phyloP scores from a whole-genome alignment of 495 filamentous ascomycete genomes.

The Letharia lupina region DNA sequence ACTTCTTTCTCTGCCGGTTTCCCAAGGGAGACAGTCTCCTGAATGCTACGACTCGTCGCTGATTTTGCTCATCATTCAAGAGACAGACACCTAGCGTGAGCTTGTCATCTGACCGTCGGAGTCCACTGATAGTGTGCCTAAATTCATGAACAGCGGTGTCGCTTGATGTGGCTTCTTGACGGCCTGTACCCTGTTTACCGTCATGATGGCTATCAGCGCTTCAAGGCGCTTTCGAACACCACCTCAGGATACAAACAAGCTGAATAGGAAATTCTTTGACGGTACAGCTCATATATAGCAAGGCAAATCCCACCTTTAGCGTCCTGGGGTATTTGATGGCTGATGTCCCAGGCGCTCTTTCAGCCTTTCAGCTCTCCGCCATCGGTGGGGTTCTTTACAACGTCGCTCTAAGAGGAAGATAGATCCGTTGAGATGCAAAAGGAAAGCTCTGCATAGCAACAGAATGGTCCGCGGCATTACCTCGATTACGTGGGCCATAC shows the following conservation, averaged over 20 bases:
- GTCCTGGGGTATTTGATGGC: background rate
- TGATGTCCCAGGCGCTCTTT: background rate
- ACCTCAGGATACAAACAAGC: background rate
- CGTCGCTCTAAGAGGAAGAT: background rate
- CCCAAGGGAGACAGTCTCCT: background rate
- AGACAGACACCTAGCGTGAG: background rate
- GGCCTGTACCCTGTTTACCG: background rate
- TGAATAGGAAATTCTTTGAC: background rate
- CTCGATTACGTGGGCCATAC: background rate
- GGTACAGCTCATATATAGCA: background rate
- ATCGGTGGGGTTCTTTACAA: background rate
- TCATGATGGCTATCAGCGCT: background rate
- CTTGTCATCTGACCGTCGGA: background rate
- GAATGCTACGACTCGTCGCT: background rate
- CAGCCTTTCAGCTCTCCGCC: background rate
- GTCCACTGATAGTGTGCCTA: background rate
- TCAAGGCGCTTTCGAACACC: background rate
- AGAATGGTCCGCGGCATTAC: background rate
- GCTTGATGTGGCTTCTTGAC: background rate
- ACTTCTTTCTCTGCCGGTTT: background rate
- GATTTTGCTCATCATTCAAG: background rate
- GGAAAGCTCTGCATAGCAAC: background rate
- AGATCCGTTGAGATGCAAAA: background rate
- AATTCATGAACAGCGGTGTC: background rate
- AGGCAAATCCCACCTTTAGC: background rate